phyloP scores from a whole-genome alignment of 305 asterid genomes.

The Rubia peregrina region DNA sequence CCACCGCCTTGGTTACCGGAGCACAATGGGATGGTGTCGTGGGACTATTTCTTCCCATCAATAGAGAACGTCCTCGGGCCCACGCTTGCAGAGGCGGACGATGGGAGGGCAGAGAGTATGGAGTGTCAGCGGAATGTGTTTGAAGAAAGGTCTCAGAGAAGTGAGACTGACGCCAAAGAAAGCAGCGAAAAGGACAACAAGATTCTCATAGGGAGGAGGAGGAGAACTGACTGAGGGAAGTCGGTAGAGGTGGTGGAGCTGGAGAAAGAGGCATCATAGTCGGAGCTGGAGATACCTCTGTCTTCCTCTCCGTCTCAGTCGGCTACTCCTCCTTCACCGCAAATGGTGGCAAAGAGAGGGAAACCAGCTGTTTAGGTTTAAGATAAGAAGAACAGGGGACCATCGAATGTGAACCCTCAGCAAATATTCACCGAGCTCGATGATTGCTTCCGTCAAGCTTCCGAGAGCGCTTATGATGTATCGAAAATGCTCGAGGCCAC shows the following conservation, averaged over 20 bases:
- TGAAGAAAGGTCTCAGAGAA: slow-evolving; percentile 46
- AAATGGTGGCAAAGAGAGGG: slow-evolving; percentile 52
- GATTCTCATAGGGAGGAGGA: slow-evolving; percentile 27
- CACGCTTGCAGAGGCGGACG: slow-evolving; percentile 60
- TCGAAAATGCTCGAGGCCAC: slow-evolving; percentile 95
- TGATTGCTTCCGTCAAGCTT: slow-evolving; percentile 88
- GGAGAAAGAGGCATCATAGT: too few relatives aligned
- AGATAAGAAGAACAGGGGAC: slow-evolving; percentile 43
- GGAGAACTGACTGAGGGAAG: slow-evolving; percentile 7
- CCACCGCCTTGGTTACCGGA: slow-evolving; percentile 38
- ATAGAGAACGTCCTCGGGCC: slow-evolving; percentile 69
- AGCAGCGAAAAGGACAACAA: slow-evolving; percentile 19
- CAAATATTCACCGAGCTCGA: slow-evolving; percentile 68
- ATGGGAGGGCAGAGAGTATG: slow-evolving; percentile 44
- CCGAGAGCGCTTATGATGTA: slow-evolving; percentile 88
- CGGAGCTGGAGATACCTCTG: too few relatives aligned
- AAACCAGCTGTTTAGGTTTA: slow-evolving; percentile 44
- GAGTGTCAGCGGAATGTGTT: slow-evolving; percentile 52
- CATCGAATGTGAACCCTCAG: slow-evolving; percentile 36
- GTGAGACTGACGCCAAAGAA: slow-evolving; percentile 30
- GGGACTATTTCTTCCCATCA: slow-evolving; percentile 67
- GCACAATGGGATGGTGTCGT: slow-evolving; percentile 28
- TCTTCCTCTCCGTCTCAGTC: slow-evolving; percentile 39
- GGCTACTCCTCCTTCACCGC: slow-evolving; percentile 28
- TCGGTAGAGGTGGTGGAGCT: too few relatives aligned